These are phyloP conservation scores for Porcisia deanei DNA, from an alignment of 208 protist species.

Conservation along the genomic window DNA sequence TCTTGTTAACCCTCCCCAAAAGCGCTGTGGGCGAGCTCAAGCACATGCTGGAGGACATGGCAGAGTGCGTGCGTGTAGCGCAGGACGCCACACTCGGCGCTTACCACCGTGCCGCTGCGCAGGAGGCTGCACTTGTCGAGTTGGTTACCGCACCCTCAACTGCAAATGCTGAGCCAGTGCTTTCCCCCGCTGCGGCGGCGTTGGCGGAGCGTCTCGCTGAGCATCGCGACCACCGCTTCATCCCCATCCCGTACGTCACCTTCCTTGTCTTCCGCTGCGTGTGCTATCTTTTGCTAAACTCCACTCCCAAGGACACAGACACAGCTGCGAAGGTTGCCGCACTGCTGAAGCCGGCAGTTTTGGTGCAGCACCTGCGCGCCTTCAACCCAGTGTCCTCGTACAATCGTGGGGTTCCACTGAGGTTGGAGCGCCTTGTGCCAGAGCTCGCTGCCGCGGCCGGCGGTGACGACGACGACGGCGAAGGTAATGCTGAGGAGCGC, in stretches of 20 bases:
- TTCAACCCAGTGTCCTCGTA: constrained; percentile 84
- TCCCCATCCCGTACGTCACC: constrained; percentile 55
- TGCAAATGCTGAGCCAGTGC: constrained; percentile 16
- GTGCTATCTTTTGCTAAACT: constrained; percentile 77
- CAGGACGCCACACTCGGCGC: constrained; percentile 33
- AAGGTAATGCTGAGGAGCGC: constrained; percentile 8
- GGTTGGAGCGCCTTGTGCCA: constrained; percentile 42
- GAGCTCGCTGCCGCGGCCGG: constrained; percentile 16
- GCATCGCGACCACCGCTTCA: constrained; percentile 47
- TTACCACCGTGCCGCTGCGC: constrained; percentile 27
- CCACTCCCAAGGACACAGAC: constrained; percentile 64
- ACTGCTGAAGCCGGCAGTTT: constrained; percentile 79
- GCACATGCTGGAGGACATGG: constrained; percentile 43
- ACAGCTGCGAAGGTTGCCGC: constrained; percentile 74
- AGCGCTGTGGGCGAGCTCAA: constrained; percentile 60
- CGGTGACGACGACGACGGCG: constrained; percentile 18
- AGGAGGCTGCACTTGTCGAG: constrained; percentile 32
- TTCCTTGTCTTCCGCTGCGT: constrained; percentile 72
- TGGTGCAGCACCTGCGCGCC: constrained; percentile 67
- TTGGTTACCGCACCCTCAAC: constrained; percentile 3
- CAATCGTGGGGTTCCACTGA: constrained; percentile 40
- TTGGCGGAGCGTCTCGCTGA: constrained; percentile 34
- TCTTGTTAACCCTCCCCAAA: constrained; percentile 71
- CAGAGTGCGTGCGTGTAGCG: constrained; percentile 54
- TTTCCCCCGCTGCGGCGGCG: constrained; percentile 37